phyloP scores from a whole-genome alignment of 495 filamentous ascomycete species.

The Rusavskia elegans region DNA sequence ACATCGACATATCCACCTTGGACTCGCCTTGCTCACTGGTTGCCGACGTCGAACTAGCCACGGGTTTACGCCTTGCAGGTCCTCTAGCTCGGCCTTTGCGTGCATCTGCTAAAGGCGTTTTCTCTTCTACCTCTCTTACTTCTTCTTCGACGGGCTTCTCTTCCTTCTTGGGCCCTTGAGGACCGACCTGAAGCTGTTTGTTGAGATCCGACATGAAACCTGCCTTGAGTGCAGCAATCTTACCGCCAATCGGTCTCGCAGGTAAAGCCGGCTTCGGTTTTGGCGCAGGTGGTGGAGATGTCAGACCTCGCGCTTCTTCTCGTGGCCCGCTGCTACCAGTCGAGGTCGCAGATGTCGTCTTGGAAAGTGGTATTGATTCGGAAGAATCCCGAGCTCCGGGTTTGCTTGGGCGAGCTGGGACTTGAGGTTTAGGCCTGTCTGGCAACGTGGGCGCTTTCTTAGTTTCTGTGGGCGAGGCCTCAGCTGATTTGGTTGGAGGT shows the following conservation, averaged over 20 bases:
- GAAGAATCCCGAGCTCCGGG: slow-evolving; percentile 23
- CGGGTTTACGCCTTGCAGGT: slow-evolving; percentile 66
- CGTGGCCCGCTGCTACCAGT: slow-evolving; percentile 17
- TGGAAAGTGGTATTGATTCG: slow-evolving; percentile 22
- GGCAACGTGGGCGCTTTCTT: slow-evolving; percentile 40
- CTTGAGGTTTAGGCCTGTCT: slow-evolving; percentile 63
- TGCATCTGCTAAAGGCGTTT: slow-evolving; percentile 66
- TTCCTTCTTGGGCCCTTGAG: slow-evolving; percentile 50
- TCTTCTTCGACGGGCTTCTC: slow-evolving; percentile 43
- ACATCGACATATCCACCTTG: neutral
- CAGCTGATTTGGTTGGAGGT: slow-evolving; percentile 7
- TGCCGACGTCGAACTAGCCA: slow-evolving; percentile 17
- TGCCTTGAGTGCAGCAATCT: slow-evolving; percentile 80
- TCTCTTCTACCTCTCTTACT: slow-evolving; percentile 38
- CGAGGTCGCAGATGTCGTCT: slow-evolving; percentile 19
- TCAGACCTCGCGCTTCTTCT: slow-evolving; percentile 15
- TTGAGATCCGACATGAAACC: slow-evolving; percentile 87
- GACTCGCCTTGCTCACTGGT: slow-evolving; percentile 9
- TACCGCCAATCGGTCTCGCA: slow-evolving; percentile 60
- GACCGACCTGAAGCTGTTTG: slow-evolving; percentile 66
- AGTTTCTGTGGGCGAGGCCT: slow-evolving; percentile 27
- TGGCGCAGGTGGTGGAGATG: slow-evolving; percentile 24
- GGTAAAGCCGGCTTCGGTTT: slow-evolving; percentile 67
- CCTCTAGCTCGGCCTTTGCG: slow-evolving; percentile 82
- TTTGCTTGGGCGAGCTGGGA: slow-evolving; percentile 57